Evolutionary conservation across 2,329 filamentous ascomycete species (phyloP), one percentile per base, ranked within the genome.

Genomic region (Fusarium sterilihyphosum): DNA sequence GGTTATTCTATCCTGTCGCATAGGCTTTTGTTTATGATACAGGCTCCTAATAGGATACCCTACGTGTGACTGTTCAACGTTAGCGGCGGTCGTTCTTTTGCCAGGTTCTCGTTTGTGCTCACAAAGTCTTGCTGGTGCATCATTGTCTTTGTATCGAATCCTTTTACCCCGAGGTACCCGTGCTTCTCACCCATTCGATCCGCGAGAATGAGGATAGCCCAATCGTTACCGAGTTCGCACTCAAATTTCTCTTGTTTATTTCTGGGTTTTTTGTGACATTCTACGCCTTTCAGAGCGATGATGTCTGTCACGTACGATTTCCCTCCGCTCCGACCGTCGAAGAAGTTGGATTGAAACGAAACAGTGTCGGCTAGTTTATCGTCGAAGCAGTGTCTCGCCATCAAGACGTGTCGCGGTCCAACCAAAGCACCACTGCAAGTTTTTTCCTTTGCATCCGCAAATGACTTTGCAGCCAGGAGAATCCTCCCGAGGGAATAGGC

Each of bases 401-500:
- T 54, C 18, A 65, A 26, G 29, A 64, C 44, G n/a, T 74, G 71
- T 6, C 71, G 37, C 13, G 40, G 71, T 2, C 71, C 71, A n/a
- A 74, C 53, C 4, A 67, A 24, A 3, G 71, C 49, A 2, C 40
- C 71, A 24, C 57, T 71, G 18, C 71, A 73, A 14, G 24, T 5
- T 9, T 20, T 26, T 1, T 8, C 16, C 2, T 14, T 6, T 3
- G 4, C 17, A 5, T 54, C 4, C 22, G 20, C n/a, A 37, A 5
- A 10, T 10, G 22, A 37, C 20, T 49, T 35, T 29, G 18, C 14
- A 10, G 24, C 31, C 16, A n/a, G 31, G 26, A 35, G 31, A 0
- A 60, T 8, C 3, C 35, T 40, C 5, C 61, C 67, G 1, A 73
- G 38, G 10, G 66, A n/a, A 24, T 31, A 61, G 37, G 53, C 65